Evolutionary conservation across 2,329 filamentous ascomycete genomes (phyloP).

Genomic region (Amauroascus verrucosus): DNA sequence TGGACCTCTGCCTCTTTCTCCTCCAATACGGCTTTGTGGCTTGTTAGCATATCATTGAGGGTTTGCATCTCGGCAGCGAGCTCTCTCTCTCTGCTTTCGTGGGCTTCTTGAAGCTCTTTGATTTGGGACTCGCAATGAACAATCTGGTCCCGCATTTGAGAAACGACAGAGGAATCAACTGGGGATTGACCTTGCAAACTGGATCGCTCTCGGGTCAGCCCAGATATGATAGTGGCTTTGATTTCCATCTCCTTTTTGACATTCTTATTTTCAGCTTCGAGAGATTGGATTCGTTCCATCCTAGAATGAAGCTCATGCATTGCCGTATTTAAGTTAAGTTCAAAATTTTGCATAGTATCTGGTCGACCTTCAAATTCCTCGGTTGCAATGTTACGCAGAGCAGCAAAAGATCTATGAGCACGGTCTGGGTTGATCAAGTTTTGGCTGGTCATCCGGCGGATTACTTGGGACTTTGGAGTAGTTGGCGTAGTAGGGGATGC

Average conservation of each 20-base stretch:
- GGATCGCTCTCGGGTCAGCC: slow-evolving; percentile 81
- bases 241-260: slow-evolving; percentile 93
- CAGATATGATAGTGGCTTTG: slow-evolving; percentile 92
- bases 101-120: slow-evolving; percentile 58
- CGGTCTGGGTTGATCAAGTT: slow-evolving; percentile 71
- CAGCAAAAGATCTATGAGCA: slow-evolving; percentile 80
- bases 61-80: slow-evolving; percentile 60
- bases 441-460: slow-evolving; percentile 87
- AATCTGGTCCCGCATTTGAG: slow-evolving; percentile 76
- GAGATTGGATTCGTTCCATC: slow-evolving; percentile 78
- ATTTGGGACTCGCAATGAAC: slow-evolving; percentile 78
- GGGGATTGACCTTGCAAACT: slow-evolving; percentile 71
- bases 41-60: slow-evolving; percentile 49
- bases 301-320: slow-evolving; percentile 84
- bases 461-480: slow-evolving; percentile 56
- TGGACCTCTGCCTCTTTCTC: slow-evolving; percentile 26
- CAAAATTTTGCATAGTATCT: slow-evolving; percentile 83
- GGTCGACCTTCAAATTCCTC: slow-evolving; percentile 76
- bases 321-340: slow-evolving; percentile 78
- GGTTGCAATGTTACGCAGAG: slow-evolving; percentile 73
- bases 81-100: slow-evolving; percentile 65
- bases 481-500: slow-evolving; percentile 47
- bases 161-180: slow-evolving; percentile 84
- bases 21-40: slow-evolving; percentile 19
- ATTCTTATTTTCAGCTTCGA: slow-evolving; percentile 72